Base-by-base conservation (phyloP, 345 rosid species). In the Gynandropsis gynandra region DNA sequence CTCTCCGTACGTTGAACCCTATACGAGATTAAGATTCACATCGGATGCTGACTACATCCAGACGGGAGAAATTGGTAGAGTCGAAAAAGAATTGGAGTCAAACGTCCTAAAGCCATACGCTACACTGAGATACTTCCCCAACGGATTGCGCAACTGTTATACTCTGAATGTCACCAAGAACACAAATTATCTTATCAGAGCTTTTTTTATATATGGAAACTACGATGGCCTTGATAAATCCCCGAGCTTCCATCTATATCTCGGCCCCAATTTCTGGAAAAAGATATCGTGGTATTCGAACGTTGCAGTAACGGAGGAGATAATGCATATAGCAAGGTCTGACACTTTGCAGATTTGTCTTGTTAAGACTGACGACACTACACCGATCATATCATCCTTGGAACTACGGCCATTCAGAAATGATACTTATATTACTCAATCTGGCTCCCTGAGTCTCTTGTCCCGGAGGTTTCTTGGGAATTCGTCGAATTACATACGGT, bases 101-200 rank as follows among this genome's bases (percentile, higher is more conserved):
- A 36, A 4, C 0, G 19, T 29, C 34, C 21, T 54, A 1, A 62
- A 54, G 24, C 61, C 34, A 0, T 62, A 54, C 29, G 5, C 37
- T 0, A 62, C 57, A 6, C 16, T 74, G 1, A 37, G 75, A 45
- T 63, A 48, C 58, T 76, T 76, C 47, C 80, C 73, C 42, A 64
- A 72, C 0, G 80, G 75, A 21, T 17, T 10, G 18, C 69, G 65
- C 46, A 72, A 69, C 52, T 72, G 77, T 54, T 76, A 63, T 65
- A 57, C 17, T 35, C 13, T 76, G 15, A 42, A 8, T 2, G 68
- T 70, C 4, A 27, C 35, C 17, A 41, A 47, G 9, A 72, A 59
- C 14, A 59, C 47, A 2, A 62, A 18, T 2, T 74, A 74, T 40
- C n/a, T 69, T 35, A 69, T 74, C 39, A 40, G 74, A 57, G 74